Conservation (phyloP, 169 alveolate genomes). For the Toxoplasma gondii region DNA sequence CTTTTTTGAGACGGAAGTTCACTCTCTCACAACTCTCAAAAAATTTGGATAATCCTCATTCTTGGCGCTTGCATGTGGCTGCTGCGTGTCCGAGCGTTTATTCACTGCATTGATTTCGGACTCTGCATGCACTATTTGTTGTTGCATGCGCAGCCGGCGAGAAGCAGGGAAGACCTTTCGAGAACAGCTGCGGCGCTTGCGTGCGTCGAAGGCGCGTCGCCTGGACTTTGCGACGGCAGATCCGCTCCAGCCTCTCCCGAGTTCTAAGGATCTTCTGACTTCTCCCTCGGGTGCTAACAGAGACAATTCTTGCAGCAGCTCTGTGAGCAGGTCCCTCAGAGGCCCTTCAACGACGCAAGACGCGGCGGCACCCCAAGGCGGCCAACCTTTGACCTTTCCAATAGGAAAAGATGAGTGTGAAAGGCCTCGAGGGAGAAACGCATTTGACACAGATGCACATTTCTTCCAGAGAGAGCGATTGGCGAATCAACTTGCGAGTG, state of each 20-base stretch:
- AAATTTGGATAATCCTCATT: no score
- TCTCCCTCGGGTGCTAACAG: no score
- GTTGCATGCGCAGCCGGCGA: background rate
- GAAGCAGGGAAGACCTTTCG: background rate
- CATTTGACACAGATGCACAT: no score
- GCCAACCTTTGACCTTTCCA: background rate
- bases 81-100: background rate
- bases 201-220: constrained; percentile 28
- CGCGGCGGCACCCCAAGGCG: background rate
- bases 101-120: background rate
- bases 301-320: background rate
- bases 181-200: background rate
- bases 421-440: background rate
- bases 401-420: background rate
- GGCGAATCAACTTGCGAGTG: no score
- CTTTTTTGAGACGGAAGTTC: no score
- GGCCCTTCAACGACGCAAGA: background rate
- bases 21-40: no score
- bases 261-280: background rate
- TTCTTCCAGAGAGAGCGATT: no score
- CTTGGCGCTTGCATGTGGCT: no score
- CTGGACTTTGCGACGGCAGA: background rate
- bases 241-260: background rate
- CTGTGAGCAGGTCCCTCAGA: background rate
- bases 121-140: background rate